Percentiles rank a stretch among this genome's conserved stretches.
Conservation (phyloP, 495 filamentous ascomycete species). For the Hyphodiscus hymeniophilus region DNA sequence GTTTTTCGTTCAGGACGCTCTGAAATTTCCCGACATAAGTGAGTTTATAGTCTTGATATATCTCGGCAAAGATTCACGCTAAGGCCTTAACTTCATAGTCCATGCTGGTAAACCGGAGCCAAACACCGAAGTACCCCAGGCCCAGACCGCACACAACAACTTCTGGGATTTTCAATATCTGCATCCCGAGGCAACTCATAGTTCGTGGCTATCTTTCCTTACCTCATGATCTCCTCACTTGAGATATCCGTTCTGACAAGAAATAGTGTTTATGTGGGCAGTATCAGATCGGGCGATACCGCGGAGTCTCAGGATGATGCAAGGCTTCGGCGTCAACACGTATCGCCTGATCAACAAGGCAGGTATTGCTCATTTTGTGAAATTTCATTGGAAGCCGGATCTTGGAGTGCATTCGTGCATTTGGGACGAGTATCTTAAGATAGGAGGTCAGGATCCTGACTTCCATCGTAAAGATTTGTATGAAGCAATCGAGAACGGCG, state of each 20-base stretch:
- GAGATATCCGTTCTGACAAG: no score
- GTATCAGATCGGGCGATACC: slow-evolving; percentile 55
- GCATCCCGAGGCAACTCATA: slow-evolving; percentile 50
- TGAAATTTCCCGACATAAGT: slow-evolving; percentile 73
- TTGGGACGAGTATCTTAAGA: slow-evolving; percentile 38
- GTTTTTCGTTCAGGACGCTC: slow-evolving; percentile 68
- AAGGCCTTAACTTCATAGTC: slow-evolving; percentile 57
- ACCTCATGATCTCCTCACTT: no score
- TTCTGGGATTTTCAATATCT: slow-evolving; percentile 39
- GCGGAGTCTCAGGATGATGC: slow-evolving; percentile 51
- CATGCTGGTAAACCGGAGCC: slow-evolving; percentile 60
- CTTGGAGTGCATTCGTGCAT: slow-evolving; percentile 49
- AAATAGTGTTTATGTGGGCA: slow-evolving; percentile 50
- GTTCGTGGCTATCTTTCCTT: no score
- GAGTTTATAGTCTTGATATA: no score
- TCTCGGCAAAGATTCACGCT: no score
- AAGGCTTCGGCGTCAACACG: slow-evolving; percentile 59
- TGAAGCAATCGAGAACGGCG: slow-evolving; percentile 44
- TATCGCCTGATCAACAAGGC: slow-evolving; percentile 40
- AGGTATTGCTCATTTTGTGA: slow-evolving; percentile 57
- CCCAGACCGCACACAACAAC: no score
- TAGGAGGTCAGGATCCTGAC: slow-evolving; percentile 51
- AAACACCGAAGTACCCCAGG: slow-evolving; percentile 42
- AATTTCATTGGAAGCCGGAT: slow-evolving; percentile 47
- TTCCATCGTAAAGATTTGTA: slow-evolving; percentile 53